Percentiles rank a stretch among this genome's conserved stretches.
Conservation (phyloP, 1,284 basidiomycete genomes). For the Heterobasidion irregulare region DNA sequence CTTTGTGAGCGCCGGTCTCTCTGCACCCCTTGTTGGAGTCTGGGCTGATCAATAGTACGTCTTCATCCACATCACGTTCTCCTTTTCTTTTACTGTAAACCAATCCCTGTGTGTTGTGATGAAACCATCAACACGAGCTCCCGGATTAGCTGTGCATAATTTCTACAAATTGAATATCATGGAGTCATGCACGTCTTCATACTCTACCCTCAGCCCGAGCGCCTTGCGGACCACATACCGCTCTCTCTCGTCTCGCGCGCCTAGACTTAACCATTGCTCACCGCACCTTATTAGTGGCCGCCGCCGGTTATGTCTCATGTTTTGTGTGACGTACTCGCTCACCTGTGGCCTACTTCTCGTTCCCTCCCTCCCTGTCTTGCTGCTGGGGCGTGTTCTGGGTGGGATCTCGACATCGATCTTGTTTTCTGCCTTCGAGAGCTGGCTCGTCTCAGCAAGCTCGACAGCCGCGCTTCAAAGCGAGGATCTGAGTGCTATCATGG, state of each 20-base stretch:
- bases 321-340: conserved; percentile 56
- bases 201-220: neutral
- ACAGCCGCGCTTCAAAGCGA: conserved; percentile 41
- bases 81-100: neutral
- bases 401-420: conserved; percentile 69
- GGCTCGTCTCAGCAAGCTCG: conserved; percentile 54
- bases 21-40: conserved; percentile 61
- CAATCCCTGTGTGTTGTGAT: too few species aligned
- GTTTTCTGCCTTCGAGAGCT: conserved; percentile 68
- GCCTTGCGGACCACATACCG: neutral
- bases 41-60: conserved; percentile 71
- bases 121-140: neutral
- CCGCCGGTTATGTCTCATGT: conserved; percentile 55
- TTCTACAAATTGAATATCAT: neutral
- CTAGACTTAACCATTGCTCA: neutral
- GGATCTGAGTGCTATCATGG: conserved; percentile 63
- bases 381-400: conserved; percentile 54
- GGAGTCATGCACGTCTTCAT: neutral
- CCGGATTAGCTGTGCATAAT: neutral
- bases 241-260: neutral
- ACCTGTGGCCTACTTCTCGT: conserved; percentile 52
- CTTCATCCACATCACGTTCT: neutral
- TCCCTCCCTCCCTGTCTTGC: conserved; percentile 46
- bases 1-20: conserved; percentile 59
- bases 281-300: conserved; percentile 38